These are phyloP conservation scores for Stagonosporopsis cucurbitacearum DNA, from an alignment of 2,329 filamentous ascomycete species.

Conservation along the genomic window DNA sequence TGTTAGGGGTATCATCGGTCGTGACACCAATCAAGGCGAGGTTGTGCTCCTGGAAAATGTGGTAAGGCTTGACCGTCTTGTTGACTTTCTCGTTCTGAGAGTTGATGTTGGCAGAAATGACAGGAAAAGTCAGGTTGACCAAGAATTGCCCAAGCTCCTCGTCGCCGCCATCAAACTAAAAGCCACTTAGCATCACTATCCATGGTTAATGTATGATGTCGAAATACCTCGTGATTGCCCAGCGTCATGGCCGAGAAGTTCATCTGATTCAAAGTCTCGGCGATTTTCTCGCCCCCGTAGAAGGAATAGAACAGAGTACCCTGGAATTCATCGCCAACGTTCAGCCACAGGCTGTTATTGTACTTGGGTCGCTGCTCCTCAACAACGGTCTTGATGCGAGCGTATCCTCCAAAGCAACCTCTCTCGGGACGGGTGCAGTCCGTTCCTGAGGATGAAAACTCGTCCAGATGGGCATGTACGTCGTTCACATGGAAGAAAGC, in stretches of 20 bases:
- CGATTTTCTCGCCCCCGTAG: conserved; percentile 72
- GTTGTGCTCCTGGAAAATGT: conserved; percentile 67
- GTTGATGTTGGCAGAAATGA: conserved; percentile 68
- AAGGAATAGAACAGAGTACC: conserved; percentile 72
- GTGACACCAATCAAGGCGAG: conserved; percentile 70
- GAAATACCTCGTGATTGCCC: conserved; percentile 60
- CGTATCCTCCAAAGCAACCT: conserved; percentile 70
- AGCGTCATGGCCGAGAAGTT: conserved; percentile 73
- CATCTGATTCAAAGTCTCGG: conserved; percentile 68
- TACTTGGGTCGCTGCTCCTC: conserved; percentile 63
- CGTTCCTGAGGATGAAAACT: conserved; percentile 66
- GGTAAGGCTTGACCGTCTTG: conserved; percentile 68
- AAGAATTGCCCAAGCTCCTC: conserved; percentile 68
- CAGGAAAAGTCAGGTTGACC: conserved; percentile 68
- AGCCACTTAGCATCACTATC: neutral
- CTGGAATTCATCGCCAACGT: conserved; percentile 73
- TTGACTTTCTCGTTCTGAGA: conserved; percentile 67
- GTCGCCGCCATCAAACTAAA: conserved; percentile 66
- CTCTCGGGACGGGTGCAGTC: conserved; percentile 64
- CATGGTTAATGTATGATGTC: neutral
- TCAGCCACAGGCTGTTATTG: conserved; percentile 68
- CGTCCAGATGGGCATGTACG: conserved; percentile 70
- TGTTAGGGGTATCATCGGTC: conserved; percentile 64
- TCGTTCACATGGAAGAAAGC: conserved; percentile 74
- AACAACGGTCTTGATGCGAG: conserved; percentile 67